Percentiles rank a stretch among this genome's conserved stretches.
These are phyloP conservation scores for Irpex lacteus DNA, from an alignment of 1,284 basidiomycete genomes.

Conservation along the genomic window DNA sequence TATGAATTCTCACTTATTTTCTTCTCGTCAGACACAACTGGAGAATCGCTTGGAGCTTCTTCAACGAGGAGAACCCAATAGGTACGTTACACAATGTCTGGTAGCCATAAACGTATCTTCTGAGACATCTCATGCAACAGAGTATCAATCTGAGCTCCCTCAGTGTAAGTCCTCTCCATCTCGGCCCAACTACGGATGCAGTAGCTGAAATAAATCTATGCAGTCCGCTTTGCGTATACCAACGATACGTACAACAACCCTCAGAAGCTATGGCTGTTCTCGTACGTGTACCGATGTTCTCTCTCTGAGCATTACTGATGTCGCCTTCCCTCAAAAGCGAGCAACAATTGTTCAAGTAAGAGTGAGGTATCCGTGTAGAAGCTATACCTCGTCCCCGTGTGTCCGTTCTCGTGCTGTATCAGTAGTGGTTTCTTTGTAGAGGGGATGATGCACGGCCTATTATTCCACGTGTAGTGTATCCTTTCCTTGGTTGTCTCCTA, in stretches of 20 bases:
- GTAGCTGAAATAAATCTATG: neutral
- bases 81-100: conserved; percentile 8
- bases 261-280: conserved; percentile 57
- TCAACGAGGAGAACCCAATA: conserved; percentile 23
- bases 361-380: too few species aligned
- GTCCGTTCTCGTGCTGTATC: too few species aligned
- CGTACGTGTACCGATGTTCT: conserved; percentile 33
- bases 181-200: neutral
- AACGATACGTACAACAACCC: conserved; percentile 62
- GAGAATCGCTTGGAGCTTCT: conserved; percentile 39
- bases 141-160: conserved; percentile 33
- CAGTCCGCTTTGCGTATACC: conserved; percentile 61
- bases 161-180: conserved; percentile 24
- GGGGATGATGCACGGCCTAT: too few species aligned
- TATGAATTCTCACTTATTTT: neutral
- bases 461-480: too few species aligned
- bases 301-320: too few species aligned
- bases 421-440: too few species aligned
- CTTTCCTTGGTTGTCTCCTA: too few species aligned
- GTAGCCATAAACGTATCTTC: neutral
- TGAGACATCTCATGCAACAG: conserved; percentile 11
- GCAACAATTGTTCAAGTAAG: too few species aligned
- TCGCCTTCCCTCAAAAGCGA: too few species aligned
- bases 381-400: too few species aligned
- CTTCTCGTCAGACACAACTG: conserved; percentile 42